phyloP scores from a whole-genome alignment of 1,139 yeast genomes.

The Zygoascus hellenicus region DNA sequence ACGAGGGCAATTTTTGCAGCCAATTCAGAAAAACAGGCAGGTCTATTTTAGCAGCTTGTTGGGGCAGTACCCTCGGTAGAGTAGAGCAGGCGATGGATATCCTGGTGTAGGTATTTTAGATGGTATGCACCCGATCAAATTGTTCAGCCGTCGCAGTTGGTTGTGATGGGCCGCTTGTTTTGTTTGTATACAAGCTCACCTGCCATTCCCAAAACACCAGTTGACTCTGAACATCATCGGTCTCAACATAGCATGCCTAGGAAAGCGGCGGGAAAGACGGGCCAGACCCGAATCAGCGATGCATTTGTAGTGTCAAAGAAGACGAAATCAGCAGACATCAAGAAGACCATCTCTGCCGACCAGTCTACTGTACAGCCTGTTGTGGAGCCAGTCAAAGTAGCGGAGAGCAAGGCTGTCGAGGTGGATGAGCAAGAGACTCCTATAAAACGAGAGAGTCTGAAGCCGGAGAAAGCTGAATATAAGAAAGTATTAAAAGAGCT shows the following conservation, averaged over 20 bases:
- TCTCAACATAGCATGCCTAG: neutral
- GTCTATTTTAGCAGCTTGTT: no score
- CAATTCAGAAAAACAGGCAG: neutral
- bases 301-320: neutral
- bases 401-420: conserved; percentile 2
- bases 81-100: no score
- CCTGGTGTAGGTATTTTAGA: no score
- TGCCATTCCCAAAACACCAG: no score
- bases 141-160: no score
- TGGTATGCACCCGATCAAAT: no score
- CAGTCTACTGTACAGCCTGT: neutral
- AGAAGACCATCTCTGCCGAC: neutral
- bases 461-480: conserved; percentile 5
- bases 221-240: no score
- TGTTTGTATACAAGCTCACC: no score
- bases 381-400: neutral
- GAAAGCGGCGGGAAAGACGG: neutral
- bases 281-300: conserved; percentile 10
- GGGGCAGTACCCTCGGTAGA: no score
- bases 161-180: no score
- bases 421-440: conserved; percentile 1
- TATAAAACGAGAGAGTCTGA: neutral
- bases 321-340: neutral
- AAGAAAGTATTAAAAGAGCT: conserved; percentile 11
- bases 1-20: neutral